A percentile compares a stretch with the other conserved stretches of the same genome.
Conservation (phyloP, 441 rosid genomes). For the Eruca vesicaria region DNA sequence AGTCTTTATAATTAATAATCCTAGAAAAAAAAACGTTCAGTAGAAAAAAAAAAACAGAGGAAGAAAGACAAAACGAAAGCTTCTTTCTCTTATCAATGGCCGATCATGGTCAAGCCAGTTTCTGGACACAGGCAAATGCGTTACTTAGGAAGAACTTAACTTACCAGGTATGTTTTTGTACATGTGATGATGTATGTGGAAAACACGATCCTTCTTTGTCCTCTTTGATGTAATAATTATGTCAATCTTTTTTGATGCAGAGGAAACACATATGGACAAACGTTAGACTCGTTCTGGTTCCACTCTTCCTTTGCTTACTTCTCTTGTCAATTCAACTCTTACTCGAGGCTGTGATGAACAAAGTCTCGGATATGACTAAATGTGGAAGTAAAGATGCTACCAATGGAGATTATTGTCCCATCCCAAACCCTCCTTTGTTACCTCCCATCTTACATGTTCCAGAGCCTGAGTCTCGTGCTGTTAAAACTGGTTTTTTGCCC, state of each 20-base stretch:
- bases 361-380: not conserved
- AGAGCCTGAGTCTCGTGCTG: slow-evolving; percentile 66
- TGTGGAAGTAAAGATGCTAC: slow-evolving; percentile 47
- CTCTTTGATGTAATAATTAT: not conserved
- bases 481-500: slow-evolving; percentile 37
- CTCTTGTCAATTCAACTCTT: slow-evolving; percentile 52
- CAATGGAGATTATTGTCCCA: slow-evolving; percentile 42
- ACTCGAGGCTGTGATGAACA: slow-evolving; percentile 38
- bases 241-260: slow-evolving; percentile 43
- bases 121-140: slow-evolving; percentile 80
- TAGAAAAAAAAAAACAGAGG: not conserved
- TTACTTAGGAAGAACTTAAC: slow-evolving; percentile 81
- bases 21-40: not conserved
- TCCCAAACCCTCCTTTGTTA: slow-evolving; percentile 60
- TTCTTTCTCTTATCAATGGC: slow-evolving; percentile 46
- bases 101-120: slow-evolving; percentile 52
- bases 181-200: not conserved
- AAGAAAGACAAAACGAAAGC: not conserved
- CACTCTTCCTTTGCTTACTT: slow-evolving; percentile 67
- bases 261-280: slow-evolving; percentile 74
- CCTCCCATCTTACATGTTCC: slow-evolving; percentile 83
- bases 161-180: slow-evolving; percentile 57
- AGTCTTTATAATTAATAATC: not conserved
- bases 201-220: not conserved
- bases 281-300: slow-evolving; percentile 67